Percentiles rank a stretch among this genome's conserved stretches.
Evolutionary conservation across 495 filamentous ascomycete genomes (phyloP).

Genomic region (Chaetomium cochliodes): DNA sequence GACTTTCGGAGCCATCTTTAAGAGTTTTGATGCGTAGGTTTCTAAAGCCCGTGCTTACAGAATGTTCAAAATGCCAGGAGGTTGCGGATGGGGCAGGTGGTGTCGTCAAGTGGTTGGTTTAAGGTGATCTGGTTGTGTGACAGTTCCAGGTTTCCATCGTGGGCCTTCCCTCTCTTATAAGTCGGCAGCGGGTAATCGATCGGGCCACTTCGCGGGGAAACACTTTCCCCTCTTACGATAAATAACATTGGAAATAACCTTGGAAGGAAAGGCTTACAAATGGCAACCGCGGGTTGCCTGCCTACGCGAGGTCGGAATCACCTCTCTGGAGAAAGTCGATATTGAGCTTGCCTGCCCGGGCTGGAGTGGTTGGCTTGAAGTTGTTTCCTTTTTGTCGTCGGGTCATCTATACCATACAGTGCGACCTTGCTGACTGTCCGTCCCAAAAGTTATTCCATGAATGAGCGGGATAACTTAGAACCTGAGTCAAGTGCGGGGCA

Average conservation of each 20-base stretch:
- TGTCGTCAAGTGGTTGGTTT: background rate
- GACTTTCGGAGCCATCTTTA: slow-evolving; percentile 59
- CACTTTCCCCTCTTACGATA: background rate
- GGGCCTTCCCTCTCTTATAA: background rate
- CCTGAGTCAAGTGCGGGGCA: background rate
- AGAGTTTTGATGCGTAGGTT: background rate
- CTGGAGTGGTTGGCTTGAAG: too few species aligned
- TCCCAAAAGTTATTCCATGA: background rate
- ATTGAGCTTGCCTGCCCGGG: background rate
- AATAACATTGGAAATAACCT: background rate
- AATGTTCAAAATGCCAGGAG: background rate
- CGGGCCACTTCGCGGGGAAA: background rate
- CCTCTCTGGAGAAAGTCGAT: background rate
- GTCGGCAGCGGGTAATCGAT: background rate
- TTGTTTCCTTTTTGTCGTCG: too few species aligned
- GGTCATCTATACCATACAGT: background rate
- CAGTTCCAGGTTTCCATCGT: background rate
- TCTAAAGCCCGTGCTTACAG: background rate
- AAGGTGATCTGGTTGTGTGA: background rate
- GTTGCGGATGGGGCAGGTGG: background rate
- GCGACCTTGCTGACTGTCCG: background rate
- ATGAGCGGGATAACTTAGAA: background rate
- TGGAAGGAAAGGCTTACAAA: slow-evolving; percentile 8
- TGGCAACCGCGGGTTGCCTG: background rate
- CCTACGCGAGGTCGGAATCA: background rate